A percentile compares a stretch with the other conserved stretches of the same genome.
Evolutionary conservation across 139 green algal genomes (phyloP).

Genomic region (Chlorella sp.): DNA sequence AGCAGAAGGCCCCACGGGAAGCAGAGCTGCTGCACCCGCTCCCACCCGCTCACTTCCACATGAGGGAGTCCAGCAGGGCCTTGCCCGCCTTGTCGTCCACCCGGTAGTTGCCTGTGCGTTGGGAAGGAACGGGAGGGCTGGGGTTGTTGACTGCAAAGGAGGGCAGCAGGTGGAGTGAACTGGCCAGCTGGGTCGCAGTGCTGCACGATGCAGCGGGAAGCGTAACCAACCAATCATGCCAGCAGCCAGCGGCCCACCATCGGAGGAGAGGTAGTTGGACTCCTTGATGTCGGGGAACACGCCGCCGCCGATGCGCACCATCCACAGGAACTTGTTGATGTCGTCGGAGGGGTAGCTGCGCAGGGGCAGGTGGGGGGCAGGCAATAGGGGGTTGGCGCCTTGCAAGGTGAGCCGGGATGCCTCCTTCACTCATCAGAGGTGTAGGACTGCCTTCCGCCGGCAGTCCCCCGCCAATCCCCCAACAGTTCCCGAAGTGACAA

Average conservation of each 20-base stretch:
- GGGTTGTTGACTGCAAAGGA: no score
- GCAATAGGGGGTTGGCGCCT: no score
- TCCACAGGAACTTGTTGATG: slow-evolving; percentile 99
- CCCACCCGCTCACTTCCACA: slow-evolving; percentile 67
- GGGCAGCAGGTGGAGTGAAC: no score
- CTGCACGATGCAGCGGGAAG: no score
- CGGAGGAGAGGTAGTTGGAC: slow-evolving; percentile 81
- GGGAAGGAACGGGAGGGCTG: neutral
- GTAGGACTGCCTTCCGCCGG: no score
- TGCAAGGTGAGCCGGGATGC: no score
- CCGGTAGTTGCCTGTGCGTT: slow-evolving; percentile 75
- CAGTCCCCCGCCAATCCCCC: no score
- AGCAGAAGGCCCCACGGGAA: no score
- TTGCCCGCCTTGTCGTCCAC: slow-evolving; percentile 76
- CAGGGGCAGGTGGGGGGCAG: neutral
- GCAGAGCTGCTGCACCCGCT: neutral
- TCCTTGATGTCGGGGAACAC: slow-evolving; percentile 95
- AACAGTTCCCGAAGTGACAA: no score
- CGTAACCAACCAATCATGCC: no score
- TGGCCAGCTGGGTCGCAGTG: neutral
- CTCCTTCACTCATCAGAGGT: no score
- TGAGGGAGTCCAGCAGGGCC: slow-evolving; percentile 78
- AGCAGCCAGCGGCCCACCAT: neutral
- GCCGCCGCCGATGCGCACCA: slow-evolving; percentile 89
- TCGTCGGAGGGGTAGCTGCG: slow-evolving; percentile 91